These are phyloP conservation scores for Aureobasidium sp. DNA, from an alignment of 2,329 filamentous ascomycete genomes.

Conservation along the genomic window DNA sequence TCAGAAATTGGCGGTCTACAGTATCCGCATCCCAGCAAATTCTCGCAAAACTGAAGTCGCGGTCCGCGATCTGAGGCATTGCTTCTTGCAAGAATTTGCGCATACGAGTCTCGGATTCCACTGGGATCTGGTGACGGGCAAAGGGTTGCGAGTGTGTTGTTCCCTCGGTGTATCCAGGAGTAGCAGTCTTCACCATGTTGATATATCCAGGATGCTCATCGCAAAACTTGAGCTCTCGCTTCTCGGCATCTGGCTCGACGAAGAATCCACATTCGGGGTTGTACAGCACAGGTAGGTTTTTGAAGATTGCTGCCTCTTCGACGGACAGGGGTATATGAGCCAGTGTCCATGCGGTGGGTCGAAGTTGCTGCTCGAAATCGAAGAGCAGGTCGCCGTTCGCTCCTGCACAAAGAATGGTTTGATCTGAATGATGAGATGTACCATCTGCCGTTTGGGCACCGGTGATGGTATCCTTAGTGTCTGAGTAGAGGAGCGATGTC, in stretches of 20 bases:
- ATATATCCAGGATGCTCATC: constrained; percentile 51
- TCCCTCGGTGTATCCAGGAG: constrained; percentile 15
- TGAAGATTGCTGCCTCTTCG: constrained; percentile 38
- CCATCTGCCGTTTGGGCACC: constrained; percentile 40
- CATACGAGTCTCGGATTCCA: constrained; percentile 39
- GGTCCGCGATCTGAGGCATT: constrained; percentile 44
- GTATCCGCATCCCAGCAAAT: constrained; percentile 53
- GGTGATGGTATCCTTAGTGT: constrained; percentile 26
- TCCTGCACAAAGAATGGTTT: constrained; percentile 42
- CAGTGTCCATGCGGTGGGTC: constrained; percentile 48
- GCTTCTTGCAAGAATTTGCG: constrained; percentile 42
- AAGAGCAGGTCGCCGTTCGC: constrained; percentile 40
- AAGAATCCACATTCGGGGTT: constrained; percentile 44
- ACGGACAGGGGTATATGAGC: constrained; percentile 42
- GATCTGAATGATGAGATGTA: constrained; percentile 31
- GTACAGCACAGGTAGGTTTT: constrained; percentile 41
- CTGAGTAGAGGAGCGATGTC: constrained; percentile 29
- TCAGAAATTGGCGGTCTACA: constrained; percentile 44
- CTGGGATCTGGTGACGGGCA: constrained; percentile 38
- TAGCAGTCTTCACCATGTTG: constrained; percentile 32
- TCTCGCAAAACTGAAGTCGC: constrained; percentile 42
- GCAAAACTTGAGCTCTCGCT: constrained; percentile 41
- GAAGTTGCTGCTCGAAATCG: constrained; percentile 44
- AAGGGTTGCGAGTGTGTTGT: constrained; percentile 32
- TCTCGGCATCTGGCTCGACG: constrained; percentile 41